These are phyloP conservation scores for Fusarium decemcellulare DNA, from an alignment of 2,329 filamentous ascomycete species.

Conservation along the genomic window DNA sequence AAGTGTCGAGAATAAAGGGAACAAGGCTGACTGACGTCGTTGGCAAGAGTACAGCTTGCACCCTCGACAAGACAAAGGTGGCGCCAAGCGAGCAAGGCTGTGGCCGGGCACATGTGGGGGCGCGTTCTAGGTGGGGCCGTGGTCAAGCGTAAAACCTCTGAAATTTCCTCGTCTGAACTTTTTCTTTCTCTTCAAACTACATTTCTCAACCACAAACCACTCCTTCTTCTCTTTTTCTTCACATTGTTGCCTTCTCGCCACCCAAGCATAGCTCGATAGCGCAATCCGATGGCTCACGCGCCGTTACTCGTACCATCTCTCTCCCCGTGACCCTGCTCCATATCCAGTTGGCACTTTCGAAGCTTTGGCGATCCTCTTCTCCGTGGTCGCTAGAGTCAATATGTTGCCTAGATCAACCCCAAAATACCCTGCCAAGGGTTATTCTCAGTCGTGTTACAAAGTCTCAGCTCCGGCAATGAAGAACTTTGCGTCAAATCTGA, in stretches of 20 bases:
- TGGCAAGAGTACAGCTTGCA: constrained; percentile 17
- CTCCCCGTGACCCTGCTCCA: constrained; percentile 29
- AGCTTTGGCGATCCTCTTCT: constrained; percentile 81
- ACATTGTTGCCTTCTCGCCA: background rate
- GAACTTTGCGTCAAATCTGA: constrained; percentile 86
- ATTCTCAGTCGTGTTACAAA: constrained; percentile 96
- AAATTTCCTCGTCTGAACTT: constrained; percentile 25
- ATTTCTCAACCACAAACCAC: constrained; percentile 4
- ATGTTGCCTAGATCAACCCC: constrained; percentile 84
- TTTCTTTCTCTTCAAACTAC: constrained; percentile 29
- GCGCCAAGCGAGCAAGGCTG: constrained; percentile 20
- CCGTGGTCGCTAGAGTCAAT: constrained; percentile 89
- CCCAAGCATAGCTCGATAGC: constrained; percentile 31
- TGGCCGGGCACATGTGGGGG: constrained; percentile 28
- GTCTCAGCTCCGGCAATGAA: constrained; percentile 82
- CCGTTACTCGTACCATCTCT: constrained; percentile 13
- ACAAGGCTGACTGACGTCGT: constrained; percentile 41
- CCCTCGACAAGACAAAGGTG: constrained; percentile 32
- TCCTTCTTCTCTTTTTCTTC: background rate
- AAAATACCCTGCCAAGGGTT: constrained; percentile 88
- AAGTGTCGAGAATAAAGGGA: constrained; percentile 27
- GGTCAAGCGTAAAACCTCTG: constrained; percentile 27
- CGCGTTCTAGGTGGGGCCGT: constrained; percentile 32
- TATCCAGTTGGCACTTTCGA: constrained; percentile 82
- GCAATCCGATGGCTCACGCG: constrained; percentile 25